Evolutionary conservation across 306 rosid species (phyloP).

Genomic region (Alnus glutinosa): DNA sequence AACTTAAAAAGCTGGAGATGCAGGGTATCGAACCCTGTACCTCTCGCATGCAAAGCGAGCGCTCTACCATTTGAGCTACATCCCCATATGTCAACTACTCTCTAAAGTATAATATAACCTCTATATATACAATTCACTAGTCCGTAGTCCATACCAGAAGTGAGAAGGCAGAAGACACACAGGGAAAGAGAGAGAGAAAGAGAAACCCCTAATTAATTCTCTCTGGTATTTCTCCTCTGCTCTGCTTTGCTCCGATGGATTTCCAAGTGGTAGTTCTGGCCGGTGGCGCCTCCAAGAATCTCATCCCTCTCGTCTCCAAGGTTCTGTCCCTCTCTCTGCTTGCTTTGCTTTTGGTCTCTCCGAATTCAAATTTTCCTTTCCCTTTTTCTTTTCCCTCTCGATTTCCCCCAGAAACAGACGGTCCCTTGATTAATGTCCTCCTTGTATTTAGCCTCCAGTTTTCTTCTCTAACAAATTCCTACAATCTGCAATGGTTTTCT

Average conservation of each 20-base stretch:
- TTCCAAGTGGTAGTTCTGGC: constrained; percentile 94
- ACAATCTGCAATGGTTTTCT: background rate
- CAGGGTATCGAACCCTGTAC: constrained; percentile 31
- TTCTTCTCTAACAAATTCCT: background rate
- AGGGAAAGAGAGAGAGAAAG: no score
- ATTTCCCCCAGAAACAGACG: background rate
- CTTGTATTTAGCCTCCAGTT: background rate
- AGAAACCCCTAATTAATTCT: constrained; percentile 3
- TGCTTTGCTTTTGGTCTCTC: background rate
- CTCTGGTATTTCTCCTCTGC: background rate
- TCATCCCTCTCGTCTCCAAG: constrained; percentile 84
- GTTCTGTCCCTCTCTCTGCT: constrained; percentile 24
- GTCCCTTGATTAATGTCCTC: background rate
- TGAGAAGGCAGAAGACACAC: no score
- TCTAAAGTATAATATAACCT: no score
- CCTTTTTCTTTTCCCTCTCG: background rate
- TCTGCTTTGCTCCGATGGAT: constrained; percentile 50
- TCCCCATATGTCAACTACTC: background rate
- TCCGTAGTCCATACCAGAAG: no score
- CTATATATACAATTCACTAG: no score
- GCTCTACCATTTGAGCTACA: constrained; percentile 33
- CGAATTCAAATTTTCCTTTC: no score
- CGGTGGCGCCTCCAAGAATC: constrained; percentile 85
- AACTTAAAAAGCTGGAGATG: background rate
- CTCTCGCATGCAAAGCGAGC: constrained; percentile 35